phyloP scores from a whole-genome alignment of 257 asterid species.

The Solanum medicagineum region DNA sequence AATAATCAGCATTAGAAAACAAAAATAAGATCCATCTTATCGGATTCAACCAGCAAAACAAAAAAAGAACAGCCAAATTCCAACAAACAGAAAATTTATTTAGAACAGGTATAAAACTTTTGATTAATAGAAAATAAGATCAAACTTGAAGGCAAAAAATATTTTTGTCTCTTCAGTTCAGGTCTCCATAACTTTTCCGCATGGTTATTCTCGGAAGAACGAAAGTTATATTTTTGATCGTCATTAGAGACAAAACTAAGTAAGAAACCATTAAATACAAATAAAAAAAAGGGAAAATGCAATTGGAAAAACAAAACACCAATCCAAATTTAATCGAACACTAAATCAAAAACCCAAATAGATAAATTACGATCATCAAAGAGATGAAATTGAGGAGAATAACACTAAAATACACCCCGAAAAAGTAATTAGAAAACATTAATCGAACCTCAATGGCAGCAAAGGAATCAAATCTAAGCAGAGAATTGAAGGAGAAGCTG shows the following conservation, averaged over 20 bases:
- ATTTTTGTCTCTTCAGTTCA: slow-evolving; percentile 38
- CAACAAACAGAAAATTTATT: background rate
- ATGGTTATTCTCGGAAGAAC: slow-evolving; percentile 43
- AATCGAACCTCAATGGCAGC: no score
- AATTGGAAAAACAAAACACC: background rate
- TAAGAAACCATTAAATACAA: background rate
- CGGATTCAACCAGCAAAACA: background rate
- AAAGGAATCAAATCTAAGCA: background rate
- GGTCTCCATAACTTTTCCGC: slow-evolving; percentile 53
- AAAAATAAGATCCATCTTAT: background rate
- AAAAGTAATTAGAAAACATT: background rate
- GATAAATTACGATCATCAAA: background rate
- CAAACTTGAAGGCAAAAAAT: no score
- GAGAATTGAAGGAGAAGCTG: background rate
- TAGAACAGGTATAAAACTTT: no score
- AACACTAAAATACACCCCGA: background rate
- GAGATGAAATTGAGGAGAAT: background rate
- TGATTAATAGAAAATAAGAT: no score
- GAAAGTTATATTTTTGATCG: slow-evolving; percentile 35
- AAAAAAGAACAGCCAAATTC: background rate
- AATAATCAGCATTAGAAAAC: background rate
- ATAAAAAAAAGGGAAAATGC: no score
- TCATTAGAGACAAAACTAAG: slow-evolving; percentile 22
- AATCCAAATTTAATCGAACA: background rate
- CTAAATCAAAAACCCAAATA: background rate